Percentiles rank a stretch among this genome's conserved stretches.
These are phyloP conservation scores for Bretziella fagacearum DNA, from an alignment of 2,329 filamentous ascomycete species.

Conservation along the genomic window DNA sequence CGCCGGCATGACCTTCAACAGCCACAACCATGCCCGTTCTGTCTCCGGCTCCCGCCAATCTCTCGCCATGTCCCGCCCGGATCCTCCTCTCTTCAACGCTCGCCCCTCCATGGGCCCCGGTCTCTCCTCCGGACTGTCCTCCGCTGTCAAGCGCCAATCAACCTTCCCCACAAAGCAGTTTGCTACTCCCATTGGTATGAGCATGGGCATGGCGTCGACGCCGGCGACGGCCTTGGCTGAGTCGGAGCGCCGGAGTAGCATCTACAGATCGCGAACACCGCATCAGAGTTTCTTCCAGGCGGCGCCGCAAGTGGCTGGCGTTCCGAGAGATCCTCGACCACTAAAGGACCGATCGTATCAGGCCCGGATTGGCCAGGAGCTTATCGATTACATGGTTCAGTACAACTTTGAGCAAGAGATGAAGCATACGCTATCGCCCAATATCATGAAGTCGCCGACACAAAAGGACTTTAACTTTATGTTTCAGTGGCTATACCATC, in stretches of 20 bases:
- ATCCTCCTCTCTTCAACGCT: conserved; percentile 63
- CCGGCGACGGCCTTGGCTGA: conserved; percentile 9
- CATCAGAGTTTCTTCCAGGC: conserved; percentile 94
- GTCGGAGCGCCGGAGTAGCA: conserved; percentile 58
- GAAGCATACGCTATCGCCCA: conserved; percentile 82
- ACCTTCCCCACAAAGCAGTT: conserved; percentile 59
- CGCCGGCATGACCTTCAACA: conserved; percentile 45
- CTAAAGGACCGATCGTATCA: conserved; percentile 69
- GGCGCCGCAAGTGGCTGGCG: conserved; percentile 61
- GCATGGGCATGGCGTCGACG: conserved; percentile 16
- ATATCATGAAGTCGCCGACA: conserved; percentile 82
- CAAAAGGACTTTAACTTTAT: conserved; percentile 97
- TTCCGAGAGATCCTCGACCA: conserved; percentile 72
- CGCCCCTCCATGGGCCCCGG: conserved; percentile 71
- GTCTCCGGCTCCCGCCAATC: conserved; percentile 72
- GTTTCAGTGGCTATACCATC: conserved; percentile 95
- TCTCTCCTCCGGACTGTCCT: conserved; percentile 64
- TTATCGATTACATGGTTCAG: conserved; percentile 79
- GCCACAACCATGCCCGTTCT: conserved; percentile 57
- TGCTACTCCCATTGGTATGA: conserved; percentile 32
- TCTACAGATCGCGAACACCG: conserved; percentile 51
- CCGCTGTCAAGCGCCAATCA: conserved; percentile 63
- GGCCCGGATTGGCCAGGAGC: conserved; percentile 66
- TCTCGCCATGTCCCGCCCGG: conserved; percentile 70
- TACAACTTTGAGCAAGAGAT: conserved; percentile 97